Percentiles rank a stretch among this genome's conserved stretches.
Evolutionary conservation across 2,329 filamentous ascomycete species (phyloP).

Genomic region (Ascochyta clinopodiicola): DNA sequence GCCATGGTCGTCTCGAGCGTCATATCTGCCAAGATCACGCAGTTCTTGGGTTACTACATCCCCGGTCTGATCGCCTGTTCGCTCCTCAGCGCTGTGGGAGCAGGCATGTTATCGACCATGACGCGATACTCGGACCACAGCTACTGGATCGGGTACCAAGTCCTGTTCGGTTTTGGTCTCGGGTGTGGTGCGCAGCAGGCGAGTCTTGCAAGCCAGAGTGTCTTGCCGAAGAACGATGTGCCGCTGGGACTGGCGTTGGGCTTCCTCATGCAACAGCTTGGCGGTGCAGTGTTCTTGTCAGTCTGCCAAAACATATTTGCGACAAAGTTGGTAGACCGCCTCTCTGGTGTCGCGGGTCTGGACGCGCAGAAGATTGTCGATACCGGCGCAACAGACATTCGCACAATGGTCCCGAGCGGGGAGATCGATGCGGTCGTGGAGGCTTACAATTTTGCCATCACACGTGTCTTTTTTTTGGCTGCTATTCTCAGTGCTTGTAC

Average conservation of each 20-base stretch:
- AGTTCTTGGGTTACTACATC: constrained; percentile 52
- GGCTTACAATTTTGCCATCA: constrained; percentile 68
- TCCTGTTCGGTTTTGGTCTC: constrained; percentile 45
- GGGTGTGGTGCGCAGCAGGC: constrained; percentile 54
- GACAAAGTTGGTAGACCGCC: constrained; percentile 24
- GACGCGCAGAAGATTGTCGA: constrained; percentile 24
- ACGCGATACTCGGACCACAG: constrained; percentile 33
- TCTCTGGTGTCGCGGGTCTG: constrained; percentile 31
- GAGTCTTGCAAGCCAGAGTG: constrained; percentile 50
- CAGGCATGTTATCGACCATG: constrained; percentile 52
- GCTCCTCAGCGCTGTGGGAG: constrained; percentile 48
- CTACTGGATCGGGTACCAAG: constrained; percentile 44
- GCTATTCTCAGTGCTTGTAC: constrained; percentile 61
- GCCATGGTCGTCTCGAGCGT: constrained; percentile 31
- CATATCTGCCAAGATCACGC: constrained; percentile 43
- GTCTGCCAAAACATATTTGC: constrained; percentile 52
- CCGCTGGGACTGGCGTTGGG: constrained; percentile 44
- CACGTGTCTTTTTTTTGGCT: constrained; percentile 64
- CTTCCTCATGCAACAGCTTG: constrained; percentile 55
- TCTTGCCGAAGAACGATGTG: constrained; percentile 48
- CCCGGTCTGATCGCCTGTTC: constrained; percentile 50
- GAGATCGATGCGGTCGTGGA: constrained; percentile 60
- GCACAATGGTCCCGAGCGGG: constrained; percentile 57
- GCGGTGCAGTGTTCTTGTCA: constrained; percentile 55
- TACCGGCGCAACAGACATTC: constrained; percentile 64